Base-by-base conservation (phyloP, 2,329 filamentous ascomycete genomes). In the Bipolaris oryzae region DNA sequence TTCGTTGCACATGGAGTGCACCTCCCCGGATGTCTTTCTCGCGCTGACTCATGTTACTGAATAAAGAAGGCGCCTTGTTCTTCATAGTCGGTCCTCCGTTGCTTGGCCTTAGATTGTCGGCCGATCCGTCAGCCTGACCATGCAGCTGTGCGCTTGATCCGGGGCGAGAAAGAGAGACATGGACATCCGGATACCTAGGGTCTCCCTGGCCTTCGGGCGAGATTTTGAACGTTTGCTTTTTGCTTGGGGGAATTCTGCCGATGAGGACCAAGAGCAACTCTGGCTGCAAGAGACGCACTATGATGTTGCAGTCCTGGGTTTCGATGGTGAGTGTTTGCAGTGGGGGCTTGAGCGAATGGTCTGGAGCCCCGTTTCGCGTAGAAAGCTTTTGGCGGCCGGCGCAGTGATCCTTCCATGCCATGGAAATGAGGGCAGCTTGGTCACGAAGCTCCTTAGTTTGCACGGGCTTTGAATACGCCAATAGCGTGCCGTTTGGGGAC, bases 401-500 rank as follows among this genome's bases (percentile, higher is more conserved):
- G 16, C 62, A 64, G 10, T 80, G 71, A 45, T 82, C 80, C 68
- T 81, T 81, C 81, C 80, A 82, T 9, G 76, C 76, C 60, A 82
- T 77, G 20, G 79, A 80, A 7, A 81, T 76, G 45, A 81, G 68
- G 6, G 81, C 79, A 20, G 79, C 80, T 62, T 81, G 79, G 53
- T 80, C 80, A 38, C 81, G 78, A 31, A 82, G 72, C 58, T 80
- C 77, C 58, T 78, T 78, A 64, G 80, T 79, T 59, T 82, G 76
- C n/a, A 77, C 74, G 11, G 80, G 79, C 20, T 77, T 77, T 16
- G 76, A 81, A 66, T 82, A 81, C 41, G 81, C 80, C 48, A 83
- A 72, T 18, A 83, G 68, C 2, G 79, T 82, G 59, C 80, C 81
- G 62, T 81, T 82, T 20, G 79, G 79, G 28, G 80, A 82, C 77